Base-by-base conservation (phyloP, 176 grass and related monocot genomes). In the Miscanthus lutarioriparius region DNA sequence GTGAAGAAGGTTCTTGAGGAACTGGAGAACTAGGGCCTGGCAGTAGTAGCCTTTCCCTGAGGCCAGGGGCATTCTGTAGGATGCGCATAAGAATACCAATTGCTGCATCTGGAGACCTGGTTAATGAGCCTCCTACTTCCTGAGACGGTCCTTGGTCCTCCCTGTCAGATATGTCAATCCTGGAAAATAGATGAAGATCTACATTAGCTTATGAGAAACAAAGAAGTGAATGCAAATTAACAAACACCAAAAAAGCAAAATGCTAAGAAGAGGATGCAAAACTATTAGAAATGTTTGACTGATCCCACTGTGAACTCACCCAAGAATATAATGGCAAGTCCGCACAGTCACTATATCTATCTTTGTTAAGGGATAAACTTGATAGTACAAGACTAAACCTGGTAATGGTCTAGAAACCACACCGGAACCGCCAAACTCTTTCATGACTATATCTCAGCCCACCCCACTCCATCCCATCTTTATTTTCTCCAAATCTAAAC, bases 21-120 rank as follows among this genome's bases (percentile, higher is more conserved):
- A 73, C 43, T 40, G n/a, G 37, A 26, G 51, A 13, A 63, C 43
- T 66, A 56, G 76, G 25, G 43, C 62, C 83, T 5, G 81, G 33
- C 23, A 67, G 78, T 0, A 67, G 78, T 1, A 65, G 62, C 28
- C 80, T 78, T 80, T 87, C 81, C 68, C 84, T 86, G 61, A 98
- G 88, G 53, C 89, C 66, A 10, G 86, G 70, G 2, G 95, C 90
- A n/a, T 64, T 77, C 85, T 91, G 87, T 26, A 98, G 87, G 84
- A 93, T 88, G 75, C 32, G 87, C 38, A 95, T 38, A 33, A 98
- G 87, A 79, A 69, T 80, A 77, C 91, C 91, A 23, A 98, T 86
- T 65, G 85, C 75, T 75, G 92, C 95, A 88, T 80, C 87, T 17
- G 89, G 54, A 84, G 87, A 90, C 36, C 89, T 90, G 9, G 33